phyloP scores from a whole-genome alignment of 176 grass and related monocot species.

The Zoysia pacifica region DNA sequence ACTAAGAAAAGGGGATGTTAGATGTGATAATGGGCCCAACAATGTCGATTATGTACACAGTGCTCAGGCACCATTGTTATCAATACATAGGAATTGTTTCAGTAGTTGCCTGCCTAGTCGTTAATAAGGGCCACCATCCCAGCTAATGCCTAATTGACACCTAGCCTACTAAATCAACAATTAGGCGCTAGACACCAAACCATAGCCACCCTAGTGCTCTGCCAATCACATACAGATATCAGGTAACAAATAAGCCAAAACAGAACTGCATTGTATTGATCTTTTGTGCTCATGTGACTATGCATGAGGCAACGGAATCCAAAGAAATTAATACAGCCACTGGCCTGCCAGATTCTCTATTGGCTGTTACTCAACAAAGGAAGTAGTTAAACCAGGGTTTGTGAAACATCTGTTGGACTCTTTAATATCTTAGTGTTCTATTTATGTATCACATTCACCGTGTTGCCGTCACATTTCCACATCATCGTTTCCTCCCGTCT shows the following conservation, averaged over 20 bases:
- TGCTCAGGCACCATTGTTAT: neutral
- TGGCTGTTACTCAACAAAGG: neutral
- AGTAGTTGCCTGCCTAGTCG: neutral
- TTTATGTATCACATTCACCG: neutral
- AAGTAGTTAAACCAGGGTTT: neutral
- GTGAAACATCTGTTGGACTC: neutral
- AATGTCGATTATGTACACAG: neutral
- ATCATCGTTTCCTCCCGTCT: neutral
- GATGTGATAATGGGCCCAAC: neutral
- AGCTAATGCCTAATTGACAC: too few relatives aligned
- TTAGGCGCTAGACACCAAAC: neutral
- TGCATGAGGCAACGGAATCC: neutral
- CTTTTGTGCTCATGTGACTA: neutral
- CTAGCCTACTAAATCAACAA: neutral
- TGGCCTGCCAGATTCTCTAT: neutral
- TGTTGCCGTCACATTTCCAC: neutral
- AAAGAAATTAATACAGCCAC: neutral
- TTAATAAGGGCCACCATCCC: neutral
- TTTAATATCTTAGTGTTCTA: neutral
- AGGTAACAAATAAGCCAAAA: constrained; percentile 1
- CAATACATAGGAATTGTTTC: neutral
- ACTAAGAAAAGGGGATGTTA: neutral
- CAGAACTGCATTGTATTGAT: neutral
- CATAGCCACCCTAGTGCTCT: neutral
- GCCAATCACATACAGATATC: neutral